These are phyloP conservation scores for Aspergillus pseudoglaucus DNA, from an alignment of 2,329 filamentous ascomycete species.

Conservation along the genomic window DNA sequence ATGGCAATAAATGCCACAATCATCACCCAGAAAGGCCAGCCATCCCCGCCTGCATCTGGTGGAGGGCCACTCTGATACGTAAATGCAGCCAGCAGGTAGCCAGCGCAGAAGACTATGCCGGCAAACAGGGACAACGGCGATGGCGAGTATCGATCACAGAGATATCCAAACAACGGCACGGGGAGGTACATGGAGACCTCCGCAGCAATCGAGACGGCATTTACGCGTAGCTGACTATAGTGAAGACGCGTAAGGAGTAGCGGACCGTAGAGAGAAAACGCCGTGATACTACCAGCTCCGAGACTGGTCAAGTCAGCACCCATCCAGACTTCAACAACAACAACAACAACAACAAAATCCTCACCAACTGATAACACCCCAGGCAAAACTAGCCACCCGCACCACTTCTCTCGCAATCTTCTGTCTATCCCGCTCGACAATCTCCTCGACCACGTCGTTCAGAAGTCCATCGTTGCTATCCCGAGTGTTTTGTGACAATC, in stretches of 20 bases:
- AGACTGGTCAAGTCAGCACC: slow-evolving; percentile 40
- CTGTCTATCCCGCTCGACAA: slow-evolving; percentile 51
- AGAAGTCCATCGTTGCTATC: slow-evolving; percentile 43
- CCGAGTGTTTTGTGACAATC: slow-evolving; percentile 12
- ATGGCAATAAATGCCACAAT: slow-evolving; percentile 75
- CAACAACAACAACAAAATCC: slow-evolving; percentile 7
- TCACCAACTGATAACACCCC: slow-evolving; percentile 55
- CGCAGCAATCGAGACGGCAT: slow-evolving; percentile 77
- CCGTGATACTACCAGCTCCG: slow-evolving; percentile 84
- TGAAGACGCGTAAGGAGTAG: slow-evolving; percentile 78
- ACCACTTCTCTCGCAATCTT: slow-evolving; percentile 48
- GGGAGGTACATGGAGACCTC: slow-evolving; percentile 86
- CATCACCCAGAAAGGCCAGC: slow-evolving; percentile 76
- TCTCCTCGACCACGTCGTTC: slow-evolving; percentile 55
- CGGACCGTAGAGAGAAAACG: slow-evolving; percentile 89
- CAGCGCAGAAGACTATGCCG: slow-evolving; percentile 66
- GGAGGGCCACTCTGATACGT: slow-evolving; percentile 61
- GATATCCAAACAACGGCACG: slow-evolving; percentile 81
- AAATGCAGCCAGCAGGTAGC: slow-evolving; percentile 76
- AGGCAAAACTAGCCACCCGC: slow-evolving; percentile 52
- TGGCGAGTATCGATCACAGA: slow-evolving; percentile 84
- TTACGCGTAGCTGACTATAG: slow-evolving; percentile 89
- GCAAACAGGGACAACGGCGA: slow-evolving; percentile 68
- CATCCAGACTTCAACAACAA: background rate
- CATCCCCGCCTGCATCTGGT: slow-evolving; percentile 44